A percentile compares a stretch with the other conserved stretches of the same genome.
phyloP scores from a whole-genome alignment of 768 basidiomycete species.

The Lentinula boryana region DNA sequence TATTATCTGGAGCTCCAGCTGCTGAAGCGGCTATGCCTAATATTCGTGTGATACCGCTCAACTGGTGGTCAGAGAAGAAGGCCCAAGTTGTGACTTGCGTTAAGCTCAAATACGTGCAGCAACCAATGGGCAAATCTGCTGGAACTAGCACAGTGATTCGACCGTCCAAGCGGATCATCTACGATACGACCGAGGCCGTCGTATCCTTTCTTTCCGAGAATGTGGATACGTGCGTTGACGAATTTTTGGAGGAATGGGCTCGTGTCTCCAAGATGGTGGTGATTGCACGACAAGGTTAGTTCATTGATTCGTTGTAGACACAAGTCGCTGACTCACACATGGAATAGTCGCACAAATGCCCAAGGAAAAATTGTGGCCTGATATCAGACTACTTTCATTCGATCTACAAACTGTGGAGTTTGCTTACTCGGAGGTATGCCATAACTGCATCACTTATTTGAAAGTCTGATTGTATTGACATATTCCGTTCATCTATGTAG shows the following conservation, averaged over 20 bases:
- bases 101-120: slow-evolving; percentile 85
- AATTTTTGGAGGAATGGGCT: slow-evolving; percentile 91
- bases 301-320: neutral
- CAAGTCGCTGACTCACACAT: neutral
- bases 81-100: slow-evolving; percentile 85
- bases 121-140: slow-evolving; percentile 71
- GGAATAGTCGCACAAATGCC: slow-evolving; percentile 76
- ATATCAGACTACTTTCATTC: slow-evolving; percentile 81
- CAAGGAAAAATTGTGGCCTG: slow-evolving; percentile 62
- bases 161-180: slow-evolving; percentile 85
- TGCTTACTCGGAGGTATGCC: slow-evolving; percentile 58
- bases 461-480: neutral
- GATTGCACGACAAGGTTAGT: slow-evolving; percentile 82
- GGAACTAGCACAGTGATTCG: slow-evolving; percentile 58
- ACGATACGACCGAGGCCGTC: slow-evolving; percentile 83
- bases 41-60: slow-evolving; percentile 80
- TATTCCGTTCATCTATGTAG: slow-evolving; percentile 23
- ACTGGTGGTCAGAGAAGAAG: slow-evolving; percentile 86
- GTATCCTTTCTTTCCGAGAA: slow-evolving; percentile 86
- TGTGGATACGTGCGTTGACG: slow-evolving; percentile 83
- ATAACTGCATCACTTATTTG: neutral
- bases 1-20: slow-evolving; percentile 77
- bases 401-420: slow-evolving; percentile 92
- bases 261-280: slow-evolving; percentile 91
- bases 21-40: slow-evolving; percentile 92